Conservation (phyloP, 2,329 filamentous ascomycete species). For the Metarhizium sp. region DNA sequence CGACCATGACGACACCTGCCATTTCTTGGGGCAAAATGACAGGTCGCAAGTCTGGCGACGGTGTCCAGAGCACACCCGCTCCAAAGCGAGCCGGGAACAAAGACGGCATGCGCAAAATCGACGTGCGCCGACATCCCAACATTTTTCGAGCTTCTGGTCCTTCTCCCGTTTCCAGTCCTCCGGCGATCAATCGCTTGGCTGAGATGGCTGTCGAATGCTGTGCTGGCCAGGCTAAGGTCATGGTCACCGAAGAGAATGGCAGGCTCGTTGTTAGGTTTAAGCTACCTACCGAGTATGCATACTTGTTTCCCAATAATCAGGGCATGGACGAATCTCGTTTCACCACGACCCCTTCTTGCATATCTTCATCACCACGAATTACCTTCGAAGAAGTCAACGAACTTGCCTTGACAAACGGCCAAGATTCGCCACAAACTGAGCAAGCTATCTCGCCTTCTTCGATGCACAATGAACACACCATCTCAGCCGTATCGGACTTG, state of each 20-base stretch:
- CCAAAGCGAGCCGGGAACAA: conserved; percentile 2
- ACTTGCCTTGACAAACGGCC: neutral
- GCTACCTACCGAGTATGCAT: conserved; percentile 21
- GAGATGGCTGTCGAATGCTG: conserved; percentile 17
- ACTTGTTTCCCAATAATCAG: conserved; percentile 20
- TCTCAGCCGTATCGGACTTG: neutral
- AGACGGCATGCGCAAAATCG: conserved; percentile 21
- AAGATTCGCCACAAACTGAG: neutral
- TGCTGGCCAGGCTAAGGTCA: conserved; percentile 21
- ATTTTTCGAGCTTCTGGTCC: conserved; percentile 20
- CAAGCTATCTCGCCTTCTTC: neutral
- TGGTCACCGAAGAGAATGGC: conserved; percentile 17
- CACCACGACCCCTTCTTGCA: conserved; percentile 12
- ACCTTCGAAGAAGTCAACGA: conserved; percentile 5
- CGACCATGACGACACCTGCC: conserved; percentile 6
- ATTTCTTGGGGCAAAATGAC: conserved; percentile 10
- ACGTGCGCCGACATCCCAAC: conserved; percentile 24
- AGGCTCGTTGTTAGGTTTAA: conserved; percentile 29
- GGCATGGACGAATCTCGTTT: conserved; percentile 18
- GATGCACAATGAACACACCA: neutral
- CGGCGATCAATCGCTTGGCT: conserved; percentile 17
- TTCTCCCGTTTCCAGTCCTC: conserved; percentile 2
- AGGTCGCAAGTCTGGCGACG: conserved; percentile 4
- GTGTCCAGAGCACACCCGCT: conserved; percentile 3
- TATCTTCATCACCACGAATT: conserved; percentile 15